Conservation (phyloP, 305 asterid species). For the Ilex paraguariensis region DNA sequence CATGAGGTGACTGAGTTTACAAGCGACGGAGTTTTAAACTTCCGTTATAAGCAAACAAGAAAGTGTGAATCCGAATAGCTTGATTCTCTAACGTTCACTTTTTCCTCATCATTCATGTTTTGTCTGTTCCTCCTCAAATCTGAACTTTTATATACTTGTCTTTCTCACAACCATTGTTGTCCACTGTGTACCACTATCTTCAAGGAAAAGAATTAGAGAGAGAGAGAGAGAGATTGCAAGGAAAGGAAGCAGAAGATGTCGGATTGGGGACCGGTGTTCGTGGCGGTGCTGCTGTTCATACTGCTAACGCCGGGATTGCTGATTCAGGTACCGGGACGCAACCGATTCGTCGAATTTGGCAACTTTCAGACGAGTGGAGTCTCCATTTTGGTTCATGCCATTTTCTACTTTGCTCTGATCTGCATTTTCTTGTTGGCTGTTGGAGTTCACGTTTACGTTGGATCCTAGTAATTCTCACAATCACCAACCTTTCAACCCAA, state of each 20-base stretch:
- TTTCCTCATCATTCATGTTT: not conserved
- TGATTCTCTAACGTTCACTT: not conserved
- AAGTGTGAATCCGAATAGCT: not conserved
- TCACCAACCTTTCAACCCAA: too few species aligned
- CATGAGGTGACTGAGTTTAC: too few species aligned
- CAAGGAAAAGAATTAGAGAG: too few species aligned
- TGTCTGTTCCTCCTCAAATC: not conserved
- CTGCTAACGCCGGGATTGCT: constrained; percentile 79
- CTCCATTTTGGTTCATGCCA: constrained; percentile 69
- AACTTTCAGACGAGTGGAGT: constrained; percentile 79
- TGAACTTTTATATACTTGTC: not conserved
- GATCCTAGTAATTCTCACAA: constrained; percentile 7
- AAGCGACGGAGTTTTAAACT: too few species aligned
- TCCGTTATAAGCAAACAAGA: too few species aligned
- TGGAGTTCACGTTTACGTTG: constrained; percentile 67
- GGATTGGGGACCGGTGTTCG: constrained; percentile 93
- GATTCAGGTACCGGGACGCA: constrained; percentile 38
- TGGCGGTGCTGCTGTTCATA: constrained; percentile 76
- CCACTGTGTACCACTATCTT: too few species aligned
- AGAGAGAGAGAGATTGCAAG: too few species aligned
- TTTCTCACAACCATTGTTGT: too few species aligned
- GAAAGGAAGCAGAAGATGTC: constrained; percentile 29
- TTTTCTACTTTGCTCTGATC: constrained; percentile 67
- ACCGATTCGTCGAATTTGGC: constrained; percentile 49
- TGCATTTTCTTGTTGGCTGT: constrained; percentile 83